phyloP scores from a whole-genome alignment of 1,284 basidiomycete genomes.

The Ceratorhiza oryzae-sativae region DNA sequence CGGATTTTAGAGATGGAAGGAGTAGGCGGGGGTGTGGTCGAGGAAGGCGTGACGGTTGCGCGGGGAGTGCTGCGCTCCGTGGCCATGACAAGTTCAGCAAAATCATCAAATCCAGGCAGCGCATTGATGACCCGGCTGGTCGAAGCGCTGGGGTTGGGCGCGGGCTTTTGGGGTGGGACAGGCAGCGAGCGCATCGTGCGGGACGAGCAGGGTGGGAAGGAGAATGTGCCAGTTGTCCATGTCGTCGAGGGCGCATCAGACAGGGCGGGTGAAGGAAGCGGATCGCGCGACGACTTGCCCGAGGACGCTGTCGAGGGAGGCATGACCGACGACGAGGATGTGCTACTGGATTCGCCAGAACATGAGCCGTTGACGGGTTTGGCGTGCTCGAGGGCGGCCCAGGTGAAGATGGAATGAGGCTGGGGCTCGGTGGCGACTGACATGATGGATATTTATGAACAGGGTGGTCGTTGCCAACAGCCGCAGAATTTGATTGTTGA shows the following conservation, averaged over 20 bases:
- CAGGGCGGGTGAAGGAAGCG: too few relatives aligned
- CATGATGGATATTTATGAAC: background rate
- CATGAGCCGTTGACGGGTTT: background rate
- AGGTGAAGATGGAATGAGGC: background rate
- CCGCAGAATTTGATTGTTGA: background rate
- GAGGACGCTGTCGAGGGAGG: slow-evolving; percentile 11
- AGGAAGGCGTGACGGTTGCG: background rate
- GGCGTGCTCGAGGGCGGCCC: background rate
- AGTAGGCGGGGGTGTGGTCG: background rate
- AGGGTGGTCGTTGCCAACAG: background rate
- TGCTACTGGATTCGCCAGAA: background rate
- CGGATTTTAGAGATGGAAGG: background rate
- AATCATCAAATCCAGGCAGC: slow-evolving; percentile 19
- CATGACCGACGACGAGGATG: slow-evolving; percentile 11
- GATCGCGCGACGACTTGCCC: background rate
- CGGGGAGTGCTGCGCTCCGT: background rate
- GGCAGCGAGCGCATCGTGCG: slow-evolving; percentile 1
- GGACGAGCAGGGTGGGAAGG: slow-evolving; percentile 11
- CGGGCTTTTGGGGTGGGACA: background rate
- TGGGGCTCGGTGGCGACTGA: background rate
- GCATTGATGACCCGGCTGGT: slow-evolving; percentile 1
- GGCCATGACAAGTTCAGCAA: slow-evolving; percentile 10
- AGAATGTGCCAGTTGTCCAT: slow-evolving; percentile 11
- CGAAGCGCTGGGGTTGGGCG: background rate
- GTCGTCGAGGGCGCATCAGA: background rate